Percentiles rank a stretch among this genome's conserved stretches.
Conservation (phyloP, 2,329 filamentous ascomycete species). For the Immersiporthe knoxdaviesiana region DNA sequence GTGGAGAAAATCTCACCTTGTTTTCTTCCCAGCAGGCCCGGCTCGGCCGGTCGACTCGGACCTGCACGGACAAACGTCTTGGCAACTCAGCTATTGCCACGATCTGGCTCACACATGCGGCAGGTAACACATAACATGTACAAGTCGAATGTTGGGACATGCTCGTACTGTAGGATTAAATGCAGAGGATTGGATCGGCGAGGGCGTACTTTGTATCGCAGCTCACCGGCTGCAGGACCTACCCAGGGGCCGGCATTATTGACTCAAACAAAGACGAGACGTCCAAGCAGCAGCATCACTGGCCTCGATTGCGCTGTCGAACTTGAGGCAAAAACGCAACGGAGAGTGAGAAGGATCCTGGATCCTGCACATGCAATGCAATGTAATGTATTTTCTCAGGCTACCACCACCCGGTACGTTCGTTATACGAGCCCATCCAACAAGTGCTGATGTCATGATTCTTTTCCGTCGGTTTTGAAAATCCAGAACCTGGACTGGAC, state of each 20-base stretch:
- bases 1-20: neutral
- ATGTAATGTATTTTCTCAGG: neutral
- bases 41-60: neutral
- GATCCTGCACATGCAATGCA: neutral
- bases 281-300: neutral
- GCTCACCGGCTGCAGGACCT: neutral
- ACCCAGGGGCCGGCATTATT: neutral
- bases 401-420: neutral
- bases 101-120: constrained; percentile 2
- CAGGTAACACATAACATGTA: neutral
- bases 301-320: neutral
- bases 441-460: neutral
- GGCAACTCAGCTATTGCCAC: neutral
- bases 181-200: constrained; percentile 23
- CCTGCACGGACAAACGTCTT: constrained; percentile 4
- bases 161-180: too few relatives aligned
- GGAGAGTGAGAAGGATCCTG: neutral
- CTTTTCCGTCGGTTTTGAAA: neutral
- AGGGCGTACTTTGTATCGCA: neutral
- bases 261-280: neutral
- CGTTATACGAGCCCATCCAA: neutral
- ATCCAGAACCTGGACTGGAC: neutral
- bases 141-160: constrained; percentile 7
- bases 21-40: neutral
- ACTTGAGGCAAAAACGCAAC: neutral